phyloP scores from a whole-genome alignment of 805 yeast genomes.

The Teunomyces cretensis region DNA sequence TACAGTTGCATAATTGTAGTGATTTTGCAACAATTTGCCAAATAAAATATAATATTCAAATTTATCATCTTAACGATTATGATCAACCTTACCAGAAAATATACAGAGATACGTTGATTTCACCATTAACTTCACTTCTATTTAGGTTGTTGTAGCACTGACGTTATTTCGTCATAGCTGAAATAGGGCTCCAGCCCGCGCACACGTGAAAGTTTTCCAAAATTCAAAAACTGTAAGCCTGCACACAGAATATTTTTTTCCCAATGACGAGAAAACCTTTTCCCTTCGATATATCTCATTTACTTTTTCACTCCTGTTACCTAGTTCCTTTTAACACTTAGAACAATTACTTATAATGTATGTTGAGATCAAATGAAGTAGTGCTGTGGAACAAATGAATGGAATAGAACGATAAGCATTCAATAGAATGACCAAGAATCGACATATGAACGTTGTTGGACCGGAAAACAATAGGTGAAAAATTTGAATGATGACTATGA shows the following conservation, averaged over 20 bases:
- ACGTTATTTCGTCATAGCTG: not conserved
- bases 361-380: slow-evolving; percentile 7
- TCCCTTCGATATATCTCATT: slow-evolving; percentile 3
- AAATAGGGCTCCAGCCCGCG: slow-evolving; percentile 7
- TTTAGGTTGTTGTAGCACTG: too few species aligned
- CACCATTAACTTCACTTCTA: too few species aligned
- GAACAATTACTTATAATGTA: slow-evolving; percentile 15
- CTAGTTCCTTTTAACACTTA: slow-evolving; percentile 11
- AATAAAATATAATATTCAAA: not conserved
- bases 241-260: not conserved
- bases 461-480: not conserved
- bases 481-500: not conserved
- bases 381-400: slow-evolving; percentile 1
- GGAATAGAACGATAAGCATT: not conserved
- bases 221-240: not conserved
- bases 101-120: too few species aligned
- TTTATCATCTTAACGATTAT: too few species aligned
- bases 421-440: not conserved
- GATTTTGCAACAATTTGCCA: not conserved
- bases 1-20: not conserved
- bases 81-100: too few species aligned
- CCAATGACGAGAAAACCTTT: slow-evolving; percentile 1
- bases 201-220: not conserved
- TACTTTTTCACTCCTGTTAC: slow-evolving; percentile 4
- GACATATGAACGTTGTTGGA: not conserved